Base-by-base conservation (phyloP, 129 eudicot species). In the Kitagawia praeruptora region DNA sequence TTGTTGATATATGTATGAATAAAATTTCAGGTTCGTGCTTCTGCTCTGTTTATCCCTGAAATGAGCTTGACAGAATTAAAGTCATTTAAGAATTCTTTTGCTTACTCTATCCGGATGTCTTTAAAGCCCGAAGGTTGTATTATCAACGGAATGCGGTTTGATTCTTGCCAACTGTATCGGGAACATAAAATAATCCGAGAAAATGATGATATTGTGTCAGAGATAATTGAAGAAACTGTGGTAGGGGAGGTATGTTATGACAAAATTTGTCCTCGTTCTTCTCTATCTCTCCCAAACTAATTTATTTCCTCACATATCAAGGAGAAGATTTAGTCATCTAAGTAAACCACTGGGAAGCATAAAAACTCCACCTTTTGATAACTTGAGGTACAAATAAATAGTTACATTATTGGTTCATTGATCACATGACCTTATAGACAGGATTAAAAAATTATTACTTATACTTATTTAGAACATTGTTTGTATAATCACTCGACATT, bases 21-120 rank as follows among this genome's bases (percentile, higher is more conserved):
- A 64, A 8, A 42, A 7, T 51, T 47, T 51, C 83, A 91, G 98
- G 97, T 95, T 77, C 93, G 98, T 70, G 92, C 96, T 42, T 95
- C 98, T 76, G 91, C 97, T 78, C 87, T 87, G 58, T 83, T 95
- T 79, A 80, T 85, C 38, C 98, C 98, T 1, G 97, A 95, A 89
- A 73, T 82, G 83, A 84, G 93, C 83, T 87, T 81, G 58, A 70
- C 79, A 76, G 44, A 48, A 3, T 48, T 72, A 63, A 87, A 75
- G 44, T 27, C 74, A 16, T 27, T 72, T 23, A 77, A 84, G 44
- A 87, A 81, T 64, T 54, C 79, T 78, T 94, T 95, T 84, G 87
- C 94, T 37, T 95, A 92, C 81, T 95, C 98, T 11, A 79, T 95
- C 45, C 97, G 96, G 46, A 80, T 95, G 90, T 95, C 96, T 51